A percentile compares a stretch with the other conserved stretches of the same genome.
These are phyloP conservation scores for Tetrapyrgos nigripes DNA, from an alignment of 1,284 basidiomycete species.

Conservation along the genomic window DNA sequence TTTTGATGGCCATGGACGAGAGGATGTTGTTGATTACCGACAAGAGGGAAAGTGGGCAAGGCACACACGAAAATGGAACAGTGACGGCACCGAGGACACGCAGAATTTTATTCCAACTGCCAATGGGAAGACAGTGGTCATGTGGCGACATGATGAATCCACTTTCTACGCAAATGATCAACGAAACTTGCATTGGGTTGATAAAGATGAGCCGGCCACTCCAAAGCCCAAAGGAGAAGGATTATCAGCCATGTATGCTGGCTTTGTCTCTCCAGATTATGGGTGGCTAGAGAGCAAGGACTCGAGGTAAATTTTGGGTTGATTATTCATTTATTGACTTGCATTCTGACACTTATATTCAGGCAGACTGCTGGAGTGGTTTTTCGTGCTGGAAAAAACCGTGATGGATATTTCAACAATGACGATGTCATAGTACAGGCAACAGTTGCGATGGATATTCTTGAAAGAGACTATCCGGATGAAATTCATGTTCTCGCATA, in stretches of 20 bases:
- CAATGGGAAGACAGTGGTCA: constrained; percentile 3
- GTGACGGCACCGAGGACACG: constrained; percentile 19
- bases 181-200: constrained; percentile 26
- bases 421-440: constrained; percentile 27
- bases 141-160: constrained; percentile 36
- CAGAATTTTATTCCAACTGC: constrained; percentile 13
- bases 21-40: constrained; percentile 24
- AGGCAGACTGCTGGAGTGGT: constrained; percentile 16
- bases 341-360: no score
- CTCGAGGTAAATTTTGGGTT: no score
- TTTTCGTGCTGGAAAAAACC: constrained; percentile 29
- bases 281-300: constrained; percentile 8
- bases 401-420: constrained; percentile 32
- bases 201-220: constrained; percentile 11
- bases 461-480: constrained; percentile 23
- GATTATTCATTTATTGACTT: background rate
- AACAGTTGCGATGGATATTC: constrained; percentile 27
- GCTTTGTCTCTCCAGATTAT: constrained; percentile 30
- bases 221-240: constrained; percentile 31
- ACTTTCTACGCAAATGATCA: constrained; percentile 36
- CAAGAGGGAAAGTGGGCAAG: constrained; percentile 20
- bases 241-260: constrained; percentile 26
- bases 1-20: constrained; percentile 34
- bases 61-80: constrained; percentile 21
- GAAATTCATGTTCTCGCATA: constrained; percentile 28